These are phyloP conservation scores for Lolium multiflorum DNA, from an alignment of 176 grass and related monocot genomes.

Conservation along the genomic window DNA sequence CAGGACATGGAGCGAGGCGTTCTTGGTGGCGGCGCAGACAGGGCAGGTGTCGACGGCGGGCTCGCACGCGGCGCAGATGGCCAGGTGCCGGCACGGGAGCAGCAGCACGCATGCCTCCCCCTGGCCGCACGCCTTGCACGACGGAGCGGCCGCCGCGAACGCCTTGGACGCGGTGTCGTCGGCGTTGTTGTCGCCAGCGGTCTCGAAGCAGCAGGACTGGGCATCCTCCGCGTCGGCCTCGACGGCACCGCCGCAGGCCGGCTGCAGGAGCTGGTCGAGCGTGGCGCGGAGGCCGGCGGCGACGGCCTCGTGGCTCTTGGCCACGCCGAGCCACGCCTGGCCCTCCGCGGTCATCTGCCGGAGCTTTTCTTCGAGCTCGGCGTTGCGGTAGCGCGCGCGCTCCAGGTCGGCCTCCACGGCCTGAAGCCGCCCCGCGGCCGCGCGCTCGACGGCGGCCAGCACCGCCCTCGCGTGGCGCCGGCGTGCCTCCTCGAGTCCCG, in stretches of 20 bases:
- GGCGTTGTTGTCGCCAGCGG: background rate
- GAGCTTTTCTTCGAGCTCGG: conserved; percentile 57
- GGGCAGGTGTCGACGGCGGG: conserved; percentile 44
- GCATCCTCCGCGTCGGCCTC: conserved; percentile 37
- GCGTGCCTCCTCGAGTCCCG: conserved; percentile 44
- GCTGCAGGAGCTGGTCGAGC: conserved; percentile 52
- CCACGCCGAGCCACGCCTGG: conserved; percentile 59
- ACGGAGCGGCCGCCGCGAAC: too few species aligned
- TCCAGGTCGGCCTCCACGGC: conserved; percentile 55
- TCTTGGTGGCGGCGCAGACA: conserved; percentile 51
- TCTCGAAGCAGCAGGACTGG: conserved; percentile 50
- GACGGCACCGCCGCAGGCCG: background rate
- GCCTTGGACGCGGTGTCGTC: conserved; percentile 16
- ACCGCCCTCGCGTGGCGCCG: conserved; percentile 35
- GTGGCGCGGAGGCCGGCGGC: conserved; percentile 45
- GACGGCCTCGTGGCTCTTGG: conserved; percentile 57
- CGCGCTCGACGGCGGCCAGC: conserved; percentile 19
- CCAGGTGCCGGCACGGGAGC: conserved; percentile 74
- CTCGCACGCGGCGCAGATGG: conserved; percentile 60
- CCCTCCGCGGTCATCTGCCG: conserved; percentile 53
- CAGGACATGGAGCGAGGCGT: conserved; percentile 61
- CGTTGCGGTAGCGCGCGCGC: conserved; percentile 40
- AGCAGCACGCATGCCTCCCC: conserved; percentile 54
- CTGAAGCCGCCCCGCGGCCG: background rate
- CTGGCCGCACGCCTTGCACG: conserved; percentile 49